Evolutionary conservation across 2,329 filamentous ascomycete species (phyloP).

Genomic region (Paraconiothyrium sp.): DNA sequence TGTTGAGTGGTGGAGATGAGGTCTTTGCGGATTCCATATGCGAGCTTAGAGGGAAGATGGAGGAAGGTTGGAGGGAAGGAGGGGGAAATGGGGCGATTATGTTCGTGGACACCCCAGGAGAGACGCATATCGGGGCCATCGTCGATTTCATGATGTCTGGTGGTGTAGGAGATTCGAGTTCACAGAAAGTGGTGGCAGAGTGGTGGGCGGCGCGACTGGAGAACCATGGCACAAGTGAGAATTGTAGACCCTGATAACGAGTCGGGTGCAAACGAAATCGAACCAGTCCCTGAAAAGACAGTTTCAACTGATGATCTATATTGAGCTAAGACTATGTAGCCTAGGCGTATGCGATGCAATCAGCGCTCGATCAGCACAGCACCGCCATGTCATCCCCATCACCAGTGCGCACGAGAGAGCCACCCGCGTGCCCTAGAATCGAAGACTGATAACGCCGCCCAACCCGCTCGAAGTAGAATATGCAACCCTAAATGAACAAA

Average conservation of each 20-base stretch:
- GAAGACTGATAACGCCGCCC: constrained; percentile 1
- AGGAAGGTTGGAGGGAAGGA: constrained; percentile 29
- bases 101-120: constrained; percentile 24
- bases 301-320: constrained; percentile 1
- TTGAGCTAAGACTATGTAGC: constrained; percentile 6
- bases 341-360: constrained; percentile 6
- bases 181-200: constrained; percentile 2
- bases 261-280: no score
- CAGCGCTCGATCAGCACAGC: background rate
- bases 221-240: no score
- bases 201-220: constrained; percentile 7
- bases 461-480: constrained; percentile 12
- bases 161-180: background rate
- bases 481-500: constrained; percentile 4
- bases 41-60: constrained; percentile 22
- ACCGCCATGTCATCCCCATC: background rate
- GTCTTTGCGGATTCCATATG: constrained; percentile 25
- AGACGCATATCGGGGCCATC: constrained; percentile 33
- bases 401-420: background rate
- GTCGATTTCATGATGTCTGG: constrained; percentile 26
- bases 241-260: no score
- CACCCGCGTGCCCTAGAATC: background rate
- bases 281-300: no score
- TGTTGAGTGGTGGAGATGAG: constrained; percentile 22
- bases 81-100: constrained; percentile 24